Evolutionary conservation across 148 eudicot species (phyloP), one percentile per base, ranked within the genome.

Genomic region (Rhododendron griersonianum): DNA sequence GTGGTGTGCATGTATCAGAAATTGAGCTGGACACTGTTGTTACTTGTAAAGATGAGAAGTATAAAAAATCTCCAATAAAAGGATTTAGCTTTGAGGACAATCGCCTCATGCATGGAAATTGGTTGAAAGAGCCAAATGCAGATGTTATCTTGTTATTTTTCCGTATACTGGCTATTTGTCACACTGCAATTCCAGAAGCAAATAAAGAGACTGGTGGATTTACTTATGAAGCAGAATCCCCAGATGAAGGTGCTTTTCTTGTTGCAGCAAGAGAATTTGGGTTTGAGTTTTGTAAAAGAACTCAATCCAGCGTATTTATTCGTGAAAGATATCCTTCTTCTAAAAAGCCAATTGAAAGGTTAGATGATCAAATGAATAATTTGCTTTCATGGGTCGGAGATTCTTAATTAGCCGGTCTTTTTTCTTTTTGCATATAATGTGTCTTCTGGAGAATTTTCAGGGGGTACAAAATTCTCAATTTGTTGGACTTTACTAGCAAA

Each of bases 201-300:
- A 41, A 41, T 6, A 0, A 41, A 41, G 1, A 41, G 45, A 41
- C 7, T 6, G 45, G 1, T 41, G 45, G 45, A 41, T 41, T 41
- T 41, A 41, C 45, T 41, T 41, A 41, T 88, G 99, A 97, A 90
- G 99, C 98, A 1, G 99, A 97, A 86, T 97, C 99, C 44, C 99
- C 99, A 33, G 99, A 97, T 93, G 99, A 97, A 89, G 95, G 92
- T 61, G 96, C 98, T 37, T 97, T 97, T 91, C 92, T 97, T 74
- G 98, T 95, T 71, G 98, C 99, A 55, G 98, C 99, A n/a, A 91
- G 99, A 90, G 99, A 97, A 88, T 93, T 97, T 89, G 99, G 99
- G 25, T 95, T 97, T 82, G 98, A 95, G 85, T 97, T 95, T 82
- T 89, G 87, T 84, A 91, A 89, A 89, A 92, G 99, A 90, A 94